These are phyloP conservation scores for Fusarium circinatum DNA, from an alignment of 2,329 filamentous ascomycete genomes.

Conservation along the genomic window DNA sequence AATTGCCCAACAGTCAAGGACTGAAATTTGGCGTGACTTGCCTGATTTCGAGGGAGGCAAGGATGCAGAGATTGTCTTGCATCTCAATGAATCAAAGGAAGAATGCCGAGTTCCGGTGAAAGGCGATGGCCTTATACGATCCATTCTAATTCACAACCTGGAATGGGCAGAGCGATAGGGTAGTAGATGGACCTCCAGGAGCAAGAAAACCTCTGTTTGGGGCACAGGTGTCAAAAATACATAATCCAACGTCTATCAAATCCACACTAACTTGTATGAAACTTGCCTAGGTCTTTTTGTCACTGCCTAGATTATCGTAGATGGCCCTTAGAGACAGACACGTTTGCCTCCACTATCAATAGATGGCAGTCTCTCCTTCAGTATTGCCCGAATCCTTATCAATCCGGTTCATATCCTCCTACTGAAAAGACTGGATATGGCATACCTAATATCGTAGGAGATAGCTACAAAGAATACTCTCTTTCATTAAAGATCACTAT, in stretches of 20 bases:
- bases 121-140: constrained; percentile 61
- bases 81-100: constrained; percentile 20
- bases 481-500: too few species aligned
- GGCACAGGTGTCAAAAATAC: not conserved
- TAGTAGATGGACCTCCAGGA: not conserved
- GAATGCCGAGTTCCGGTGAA: constrained; percentile 49
- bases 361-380: not conserved
- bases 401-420: not conserved
- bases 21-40: constrained; percentile 80
- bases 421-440: not conserved
- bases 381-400: not conserved
- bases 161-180: not conserved
- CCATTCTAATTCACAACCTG: constrained; percentile 48
- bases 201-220: not conserved
- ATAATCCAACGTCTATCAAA: not conserved
- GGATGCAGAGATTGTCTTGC: constrained; percentile 43
- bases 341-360: not conserved
- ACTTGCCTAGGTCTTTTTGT: not conserved
- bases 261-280: not conserved
- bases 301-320: not conserved
- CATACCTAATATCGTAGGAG: not conserved
- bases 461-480: not conserved
- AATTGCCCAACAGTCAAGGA: constrained; percentile 45
- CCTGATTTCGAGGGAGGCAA: constrained; percentile 56
- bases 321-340: not conserved